Evolutionary conservation across 441 rosid species (phyloP), one percentile per base, ranked within the genome.

Genomic region (Populus hybrid): DNA sequence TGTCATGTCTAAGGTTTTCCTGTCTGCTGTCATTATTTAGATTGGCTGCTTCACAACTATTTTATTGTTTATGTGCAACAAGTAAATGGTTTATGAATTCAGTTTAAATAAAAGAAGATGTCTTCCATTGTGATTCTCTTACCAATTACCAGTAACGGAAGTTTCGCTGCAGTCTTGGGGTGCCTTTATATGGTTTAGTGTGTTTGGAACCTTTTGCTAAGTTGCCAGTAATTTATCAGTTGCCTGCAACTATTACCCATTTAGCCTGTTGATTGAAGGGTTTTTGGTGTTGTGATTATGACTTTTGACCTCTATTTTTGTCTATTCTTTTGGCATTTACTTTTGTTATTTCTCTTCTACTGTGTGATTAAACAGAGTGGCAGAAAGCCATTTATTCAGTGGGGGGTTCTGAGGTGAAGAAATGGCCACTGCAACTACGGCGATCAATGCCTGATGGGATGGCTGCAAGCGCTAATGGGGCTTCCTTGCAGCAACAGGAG

Each of bases 381-480:
- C 99, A 95, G 84, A 97, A 93, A 78, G 99, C 99, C 74, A 91
- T 97, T 79, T 92, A 89, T 88, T 88, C 98, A 24, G 97, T 92
- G 77, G 97, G 97, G 66, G 98, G 97, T 64, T 88, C 98, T 68
- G 99, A 97, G 84, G 82, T 92, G 85, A 97, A 93, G 85, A 95
- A 89, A 84, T 97, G 99, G 99, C 93, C 98, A 21, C 80, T 92
- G 81, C 99, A 97, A 86, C 90, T 94, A 74, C 92, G 99, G 30
- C 90, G 96, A 81, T 89, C 98, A 76, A 87, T 86, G 28, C 90
- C 93, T 78, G 95, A 92, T 76, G 99, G 99, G 72, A 86, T 92
- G 88, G 82, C 92, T 74, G 80, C 90, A 77, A 85, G 82, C 80
- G 82, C 86, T 82, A 93, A 89, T 63, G 98, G 99, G 59, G 67